phyloP scores from a whole-genome alignment of 257 asterid genomes.

The Misopates orontium region DNA sequence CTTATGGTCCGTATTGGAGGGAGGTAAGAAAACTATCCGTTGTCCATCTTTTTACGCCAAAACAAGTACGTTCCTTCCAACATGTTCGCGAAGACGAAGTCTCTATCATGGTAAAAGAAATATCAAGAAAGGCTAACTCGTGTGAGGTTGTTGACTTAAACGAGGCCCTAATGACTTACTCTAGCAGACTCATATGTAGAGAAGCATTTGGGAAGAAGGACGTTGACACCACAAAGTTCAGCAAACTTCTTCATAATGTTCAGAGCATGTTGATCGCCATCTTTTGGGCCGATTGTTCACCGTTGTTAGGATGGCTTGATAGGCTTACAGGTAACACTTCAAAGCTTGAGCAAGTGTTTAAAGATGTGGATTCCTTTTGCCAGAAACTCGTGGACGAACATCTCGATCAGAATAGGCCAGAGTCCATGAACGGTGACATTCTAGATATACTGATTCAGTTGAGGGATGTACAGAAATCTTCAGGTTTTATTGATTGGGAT shows the following conservation, averaged over 20 bases:
- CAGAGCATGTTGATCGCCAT: neutral
- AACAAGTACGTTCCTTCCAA: neutral
- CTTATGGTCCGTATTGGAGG: neutral
- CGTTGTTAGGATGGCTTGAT: conserved; percentile 23
- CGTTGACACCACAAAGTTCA: conserved; percentile 8
- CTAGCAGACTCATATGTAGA: conserved; percentile 2
- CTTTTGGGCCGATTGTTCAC: conserved; percentile 16
- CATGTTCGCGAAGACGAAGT: conserved; percentile 9
- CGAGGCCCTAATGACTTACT: neutral
- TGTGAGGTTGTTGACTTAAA: neutral
- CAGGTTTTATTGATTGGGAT: conserved; percentile 4
- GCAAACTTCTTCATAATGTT: neutral
- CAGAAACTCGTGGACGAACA: conserved; percentile 23
- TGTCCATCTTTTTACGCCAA: neutral
- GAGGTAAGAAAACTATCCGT: neutral
- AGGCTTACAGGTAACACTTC: conserved; percentile 5
- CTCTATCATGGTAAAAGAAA: neutral
- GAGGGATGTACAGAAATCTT: neutral
- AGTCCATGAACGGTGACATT: conserved; percentile 13
- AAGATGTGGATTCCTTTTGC: conserved; percentile 6
- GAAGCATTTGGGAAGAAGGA: conserved; percentile 16
- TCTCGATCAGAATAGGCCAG: conserved; percentile 1
- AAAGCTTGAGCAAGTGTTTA: conserved; percentile 10
- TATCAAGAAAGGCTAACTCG: neutral
- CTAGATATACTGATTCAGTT: conserved; percentile 19